Base-by-base conservation (phyloP, 164 flowering plant species). In the Annona cherimola region DNA sequence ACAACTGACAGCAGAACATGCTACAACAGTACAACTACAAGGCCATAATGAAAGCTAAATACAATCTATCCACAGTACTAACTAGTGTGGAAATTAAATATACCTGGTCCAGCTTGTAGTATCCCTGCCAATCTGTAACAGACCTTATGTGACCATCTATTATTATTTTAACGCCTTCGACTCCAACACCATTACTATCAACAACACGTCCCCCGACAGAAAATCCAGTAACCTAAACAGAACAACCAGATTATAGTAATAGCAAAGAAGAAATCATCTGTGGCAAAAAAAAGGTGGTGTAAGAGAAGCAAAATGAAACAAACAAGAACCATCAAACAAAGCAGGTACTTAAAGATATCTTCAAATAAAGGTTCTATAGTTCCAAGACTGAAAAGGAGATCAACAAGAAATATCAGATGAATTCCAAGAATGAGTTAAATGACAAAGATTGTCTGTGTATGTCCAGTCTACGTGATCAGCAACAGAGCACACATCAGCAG, bases 91-190 rank as follows among this genome's bases (percentile, higher is more conserved):
- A 59, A 9, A 57, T 26, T 6, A 68, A 66, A 40, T 20, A 69
- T 79, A 95, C 99, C 97, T 93, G 98, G 75, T 96, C 99, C 80
- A 96, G 95, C 83, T 91, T 96, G 85, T 90, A 96, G 78, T 80
- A 80, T 74, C 98, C 98, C 66, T 85, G 83, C 50, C 75, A 84
- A 76, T 91, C 97, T 60, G 98, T 96, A 70, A 84, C 64, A 77
- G 87, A 84, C 83, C 92, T 90, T 79, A 84, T 89, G 67, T 85
- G 89, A 63, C 97, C 98, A 85, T 93, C 96, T 7, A 96, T 92
- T 59, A 84, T 68, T 68, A 96, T 81, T 84, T 81, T 85, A 50
- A 83, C 99, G 78, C 87, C 91, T 75, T 88, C 89, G 2, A 96
- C 93, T 63, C 99, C 99, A 66, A 69, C 71, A 35, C 86, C 90